These are phyloP conservation scores for Davidsoniella neocaledoniae DNA, from an alignment of 2,329 filamentous ascomycete genomes.

Conservation along the genomic window DNA sequence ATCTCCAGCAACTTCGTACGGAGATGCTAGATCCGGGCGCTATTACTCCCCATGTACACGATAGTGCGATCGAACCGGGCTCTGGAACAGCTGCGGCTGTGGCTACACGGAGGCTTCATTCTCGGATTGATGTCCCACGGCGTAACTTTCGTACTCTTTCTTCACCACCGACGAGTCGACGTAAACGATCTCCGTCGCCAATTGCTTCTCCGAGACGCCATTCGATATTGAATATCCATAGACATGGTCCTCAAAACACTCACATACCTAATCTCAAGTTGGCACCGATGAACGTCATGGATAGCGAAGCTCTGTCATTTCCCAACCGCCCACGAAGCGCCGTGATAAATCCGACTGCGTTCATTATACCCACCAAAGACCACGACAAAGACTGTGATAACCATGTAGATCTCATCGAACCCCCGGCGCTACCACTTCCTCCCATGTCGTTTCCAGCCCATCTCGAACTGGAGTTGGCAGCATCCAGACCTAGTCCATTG, in stretches of 20 bases:
- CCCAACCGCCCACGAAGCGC: constrained; percentile 20
- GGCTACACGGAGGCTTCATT: background rate
- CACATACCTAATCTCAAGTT: constrained; percentile 1
- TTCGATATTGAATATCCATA: background rate
- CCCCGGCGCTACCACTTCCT: constrained; percentile 41
- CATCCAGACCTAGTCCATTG: constrained; percentile 44
- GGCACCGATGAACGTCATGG: constrained; percentile 37
- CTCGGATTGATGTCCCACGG: constrained; percentile 2
- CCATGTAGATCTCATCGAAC: constrained; percentile 17
- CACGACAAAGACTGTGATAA: background rate
- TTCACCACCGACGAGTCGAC: constrained; percentile 7
- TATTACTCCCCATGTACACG: background rate
- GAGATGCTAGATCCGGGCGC: constrained; percentile 14
- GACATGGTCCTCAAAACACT: background rate
- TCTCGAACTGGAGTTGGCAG: constrained; percentile 46
- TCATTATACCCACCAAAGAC: constrained; percentile 14
- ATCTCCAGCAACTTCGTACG: constrained; percentile 17
- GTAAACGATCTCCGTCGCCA: constrained; percentile 4
- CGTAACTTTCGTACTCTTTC: constrained; percentile 8
- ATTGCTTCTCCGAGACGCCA: background rate
- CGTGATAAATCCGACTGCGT: constrained; percentile 24
- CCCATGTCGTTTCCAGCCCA: constrained; percentile 52
- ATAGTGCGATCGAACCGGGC: background rate
- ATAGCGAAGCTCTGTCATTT: constrained; percentile 20
- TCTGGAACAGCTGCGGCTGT: background rate